Base-by-base conservation (phyloP, 2,329 filamentous ascomycete species). In the Coniochaeta sp. region DNA sequence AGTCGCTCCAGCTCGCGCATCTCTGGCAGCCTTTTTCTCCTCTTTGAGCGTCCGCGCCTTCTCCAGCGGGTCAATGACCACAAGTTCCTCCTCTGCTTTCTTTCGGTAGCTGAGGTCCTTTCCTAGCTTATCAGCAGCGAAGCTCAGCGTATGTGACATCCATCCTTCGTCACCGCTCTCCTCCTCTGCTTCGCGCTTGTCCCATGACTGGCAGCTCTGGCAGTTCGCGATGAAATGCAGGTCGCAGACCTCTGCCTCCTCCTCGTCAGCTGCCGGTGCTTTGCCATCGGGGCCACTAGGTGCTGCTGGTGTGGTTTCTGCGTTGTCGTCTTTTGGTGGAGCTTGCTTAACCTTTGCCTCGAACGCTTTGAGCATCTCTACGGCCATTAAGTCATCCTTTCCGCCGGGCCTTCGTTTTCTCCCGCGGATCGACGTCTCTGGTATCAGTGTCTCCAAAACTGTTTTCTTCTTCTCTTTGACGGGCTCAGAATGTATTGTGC, bases 141-240 rank as follows among this genome's bases (percentile, higher is more conserved):
- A 98, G 54, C 84, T 90, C 38, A 99, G 79, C 11, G 85, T 81
- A 72, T 98, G 93, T 4, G 85, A 85, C 86, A 97, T 90, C 93
- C 93, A 98, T 8, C 86, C 87, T 57, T 83, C 80, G 57, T 85
- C 85, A 62, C 85, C 83, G 65, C 80, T 82, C 3, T 87, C 84
- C 2, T 78, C 77, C 24, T 81, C 78, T 14, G 79, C 78, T 3
- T 80, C 84, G 44, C 79, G 80, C 66, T 87, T 82, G 68, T 96
- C 89, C 91, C 93, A 96, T 0, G 88, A 84, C 61, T 85, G 86
- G 73, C 95, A 98, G 52, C 91, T 96, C 71, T 96, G 91, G 73
- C 95, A 99, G 68, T 96, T 90, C 57, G 89, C 90, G 64, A 99
- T 96, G 73, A 98, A 99, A 72, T 99, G 95, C 38, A 99, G 77